Base-by-base conservation (phyloP, 108 stramenopile species). In the Seminavis robusta region DNA sequence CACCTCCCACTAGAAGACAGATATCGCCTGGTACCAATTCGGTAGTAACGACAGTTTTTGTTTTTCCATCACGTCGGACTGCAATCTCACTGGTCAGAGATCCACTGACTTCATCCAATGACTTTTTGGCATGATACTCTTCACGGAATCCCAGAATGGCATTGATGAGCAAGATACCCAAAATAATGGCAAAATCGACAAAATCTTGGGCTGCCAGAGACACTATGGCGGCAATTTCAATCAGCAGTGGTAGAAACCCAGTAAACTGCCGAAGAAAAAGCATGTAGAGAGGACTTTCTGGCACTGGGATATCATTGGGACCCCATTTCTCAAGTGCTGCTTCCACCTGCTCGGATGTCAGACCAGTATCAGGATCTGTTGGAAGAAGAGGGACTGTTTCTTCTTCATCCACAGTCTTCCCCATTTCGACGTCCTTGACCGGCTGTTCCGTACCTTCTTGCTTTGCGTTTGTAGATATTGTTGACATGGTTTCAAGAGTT, bases 1-100 rank as follows among this genome's bases (percentile, higher is more conserved):
- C 69, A 8, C 94, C 94, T 15, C 86, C 85, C 16, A 78, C 79
- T 39, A 92, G 53, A 7, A 87, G 45, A 43, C 87, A 53, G 20
- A 88, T 71, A 63, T 94, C 94, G 24, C 94, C 94, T 20, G 94
- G 94, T 0, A 94, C 88, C 27, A 92, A 49, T 3, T 77, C 68
- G 16, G 49, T 75, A 10, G 76, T 52, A 40, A 55, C 63, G 27
- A 89, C 30, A 25, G 25, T 52, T 28, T 60, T 1, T 8, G 66
- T 67, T 37, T 62, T 45, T 9, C 85, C 83, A 40, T 89, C 70
- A 38, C 91, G 68, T 4, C 68, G 47, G 51, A 70, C 61, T 13
- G 83, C 68, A 40, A 83, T 73, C 38, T 67, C 65, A 38, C 77
- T 77, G 24, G 72, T 73, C 15, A 93, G 31, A 24, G 59, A 48